These are phyloP conservation scores for Solanum pimpinellifolium DNA, from an alignment of 257 asterid species.

Conservation along the genomic window DNA sequence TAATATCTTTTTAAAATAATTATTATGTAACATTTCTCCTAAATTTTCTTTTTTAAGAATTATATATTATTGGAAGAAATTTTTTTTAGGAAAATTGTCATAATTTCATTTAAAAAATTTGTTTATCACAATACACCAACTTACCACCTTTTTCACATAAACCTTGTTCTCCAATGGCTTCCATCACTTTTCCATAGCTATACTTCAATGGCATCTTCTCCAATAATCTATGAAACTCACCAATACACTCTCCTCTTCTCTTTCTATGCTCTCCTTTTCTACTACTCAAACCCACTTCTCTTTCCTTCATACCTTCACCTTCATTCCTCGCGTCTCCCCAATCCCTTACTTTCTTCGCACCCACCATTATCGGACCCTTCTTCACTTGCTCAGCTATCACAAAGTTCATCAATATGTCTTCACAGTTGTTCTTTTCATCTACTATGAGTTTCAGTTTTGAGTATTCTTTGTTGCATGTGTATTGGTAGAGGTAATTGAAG, in stretches of 20 bases:
- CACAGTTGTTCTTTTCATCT: conserved; percentile 61
- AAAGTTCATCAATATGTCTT: conserved; percentile 81
- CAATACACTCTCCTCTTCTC: conserved; percentile 78
- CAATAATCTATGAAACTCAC: conserved; percentile 53
- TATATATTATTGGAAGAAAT: not conserved
- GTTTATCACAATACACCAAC: conserved; percentile 56
- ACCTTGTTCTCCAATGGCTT: conserved; percentile 73
- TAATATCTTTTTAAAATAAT: too few species aligned
- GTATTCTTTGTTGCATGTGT: conserved; percentile 42
- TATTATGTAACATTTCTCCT: too few species aligned
- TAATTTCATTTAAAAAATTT: conserved; percentile 5
- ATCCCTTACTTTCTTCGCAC: conserved; percentile 56
- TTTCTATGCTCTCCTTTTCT: conserved; percentile 65
- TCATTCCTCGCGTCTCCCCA: conserved; percentile 89
- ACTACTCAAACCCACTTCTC: conserved; percentile 77
- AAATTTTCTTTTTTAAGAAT: too few species aligned
- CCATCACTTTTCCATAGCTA: conserved; percentile 64
- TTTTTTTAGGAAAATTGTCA: not conserved
- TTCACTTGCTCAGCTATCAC: conserved; percentile 45
- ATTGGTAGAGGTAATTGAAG: conserved; percentile 28
- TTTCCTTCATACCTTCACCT: conserved; percentile 27
- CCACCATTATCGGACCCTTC: conserved; percentile 62
- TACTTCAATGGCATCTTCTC: conserved; percentile 74
- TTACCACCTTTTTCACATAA: conserved; percentile 63
- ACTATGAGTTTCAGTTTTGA: conserved; percentile 17